These are phyloP conservation scores for Craspedostauros australis DNA, from an alignment of 108 stramenopile species.

Conservation along the genomic window DNA sequence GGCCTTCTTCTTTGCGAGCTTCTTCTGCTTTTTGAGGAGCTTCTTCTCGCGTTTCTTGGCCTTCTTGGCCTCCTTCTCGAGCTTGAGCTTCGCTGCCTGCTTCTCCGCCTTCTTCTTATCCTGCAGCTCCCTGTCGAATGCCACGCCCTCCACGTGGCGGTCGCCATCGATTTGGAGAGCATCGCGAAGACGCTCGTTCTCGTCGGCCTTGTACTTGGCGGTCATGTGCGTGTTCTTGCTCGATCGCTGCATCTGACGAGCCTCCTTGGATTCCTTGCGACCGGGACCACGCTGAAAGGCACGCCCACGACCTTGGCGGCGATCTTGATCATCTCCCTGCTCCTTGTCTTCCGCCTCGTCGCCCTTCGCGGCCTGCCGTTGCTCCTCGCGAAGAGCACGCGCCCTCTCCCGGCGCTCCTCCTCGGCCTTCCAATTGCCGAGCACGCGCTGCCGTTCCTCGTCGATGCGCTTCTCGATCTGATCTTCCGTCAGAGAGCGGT, in stretches of 20 bases:
- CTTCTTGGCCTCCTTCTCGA: conserved; percentile 29
- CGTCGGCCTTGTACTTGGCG: conserved; percentile 28
- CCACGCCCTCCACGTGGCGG: conserved; percentile 63
- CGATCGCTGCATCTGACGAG: neutral
- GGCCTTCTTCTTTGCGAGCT: conserved; percentile 13
- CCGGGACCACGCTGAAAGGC: conserved; percentile 2
- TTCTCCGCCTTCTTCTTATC: conserved; percentile 47
- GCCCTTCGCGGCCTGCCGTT: neutral
- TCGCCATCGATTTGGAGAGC: conserved; percentile 59
- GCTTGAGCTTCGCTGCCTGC: no score
- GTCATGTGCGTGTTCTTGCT: conserved; percentile 40
- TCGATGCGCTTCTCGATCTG: conserved; percentile 63
- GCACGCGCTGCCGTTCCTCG: conserved; percentile 40
- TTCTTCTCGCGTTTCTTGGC: conserved; percentile 21
- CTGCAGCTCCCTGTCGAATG: conserved; percentile 78
- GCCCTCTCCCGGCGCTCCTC: conserved; percentile 15
- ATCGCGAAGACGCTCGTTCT: conserved; percentile 56
- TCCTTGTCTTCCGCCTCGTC: conserved; percentile 17
- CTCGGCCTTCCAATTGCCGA: conserved; percentile 25
- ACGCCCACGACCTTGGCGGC: neutral
- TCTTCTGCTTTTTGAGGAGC: conserved; percentile 36
- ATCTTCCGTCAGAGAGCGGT: conserved; percentile 29
- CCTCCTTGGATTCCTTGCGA: neutral
- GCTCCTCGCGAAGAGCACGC: neutral
- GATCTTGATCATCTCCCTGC: neutral